Evolutionary conservation across 2,329 filamentous ascomycete genomes (phyloP), one percentile per base, ranked within the genome.

Genomic region (Paecilomyces dactylethromorphus): DNA sequence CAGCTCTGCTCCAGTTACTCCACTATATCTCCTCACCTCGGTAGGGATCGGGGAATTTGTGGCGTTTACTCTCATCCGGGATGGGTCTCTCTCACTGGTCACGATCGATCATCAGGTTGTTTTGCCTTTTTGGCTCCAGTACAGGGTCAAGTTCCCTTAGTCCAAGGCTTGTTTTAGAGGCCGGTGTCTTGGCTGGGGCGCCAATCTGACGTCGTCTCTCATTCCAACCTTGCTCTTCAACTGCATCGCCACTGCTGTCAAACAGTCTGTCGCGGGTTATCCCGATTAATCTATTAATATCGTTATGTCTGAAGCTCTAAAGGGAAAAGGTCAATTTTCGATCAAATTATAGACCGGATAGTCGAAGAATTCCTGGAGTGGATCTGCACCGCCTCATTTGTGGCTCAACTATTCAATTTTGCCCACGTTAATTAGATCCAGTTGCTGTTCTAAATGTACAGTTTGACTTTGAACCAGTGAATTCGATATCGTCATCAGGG

Each of bases 81-180:
- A n/a, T 45, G 29, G 54, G 57, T 57, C 58, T n/a, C 59, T 65
- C 61, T 63, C 63, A 67, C 55, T n/a, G 35, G 56, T 60, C 33
- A 10, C 54, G 45, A 49, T 58, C 60, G 53, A 60, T 56, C 53
- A 58, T 52, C 54, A 49, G 18, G 13, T 39, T 39, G 35, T 13
- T 3, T 35, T 5, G 32, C 29, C 49, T 53, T 59, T 59, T 56
- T 58, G 58, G 33, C 32, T 58, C 56, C 22, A 18, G 50, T 58
- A 53, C 55, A 56, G n/a, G 57, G 21, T 66, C 63, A 69, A 69
- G 67, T 63, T 66, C 65, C 63, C 58, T 59, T 62, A 61, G 60
- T 63, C 60, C 13, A 62, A 69, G 61, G 66, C 65, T 69, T 69
- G 65, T 64, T 60, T 29, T 53, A 58, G 66, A 64, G 49, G 49